Evolutionary conservation across 306 rosid species (phyloP).

Genomic region (Chamaecrista fasciculata): DNA sequence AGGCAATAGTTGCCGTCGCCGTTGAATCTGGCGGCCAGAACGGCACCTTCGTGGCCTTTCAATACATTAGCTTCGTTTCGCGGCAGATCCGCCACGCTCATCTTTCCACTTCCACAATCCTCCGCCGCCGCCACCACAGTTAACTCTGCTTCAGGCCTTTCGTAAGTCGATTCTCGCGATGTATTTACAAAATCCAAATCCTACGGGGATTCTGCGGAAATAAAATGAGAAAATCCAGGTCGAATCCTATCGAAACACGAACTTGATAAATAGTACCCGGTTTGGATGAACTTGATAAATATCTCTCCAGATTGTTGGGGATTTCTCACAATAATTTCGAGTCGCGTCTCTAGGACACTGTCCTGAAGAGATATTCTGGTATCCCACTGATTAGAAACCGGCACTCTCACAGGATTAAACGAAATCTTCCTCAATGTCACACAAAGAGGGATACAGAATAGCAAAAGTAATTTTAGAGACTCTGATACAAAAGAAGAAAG

Average conservation of each 20-base stretch:
- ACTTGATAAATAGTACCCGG: neutral
- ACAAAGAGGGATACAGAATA: too few species aligned
- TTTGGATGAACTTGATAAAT: neutral
- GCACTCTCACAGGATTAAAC: too few species aligned
- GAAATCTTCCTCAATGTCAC: too few species aligned
- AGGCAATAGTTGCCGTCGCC: conserved; percentile 70
- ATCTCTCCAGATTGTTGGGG: too few species aligned
- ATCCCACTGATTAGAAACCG: too few species aligned
- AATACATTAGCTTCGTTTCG: conserved; percentile 54
- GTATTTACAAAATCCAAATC: neutral
- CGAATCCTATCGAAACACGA: neutral
- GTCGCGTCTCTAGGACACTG: too few species aligned
- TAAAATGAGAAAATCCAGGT: neutral
- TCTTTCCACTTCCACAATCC: neutral
- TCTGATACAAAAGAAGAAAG: too few species aligned
- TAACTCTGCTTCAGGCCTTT: neutral
- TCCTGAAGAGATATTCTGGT: too few species aligned
- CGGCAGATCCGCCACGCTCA: conserved; percentile 45
- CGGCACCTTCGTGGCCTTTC: conserved; percentile 80
- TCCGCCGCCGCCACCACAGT: neutral
- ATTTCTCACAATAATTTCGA: too few species aligned
- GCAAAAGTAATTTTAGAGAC: too few species aligned
- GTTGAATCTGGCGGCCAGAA: conserved; percentile 76
- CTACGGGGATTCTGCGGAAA: neutral
- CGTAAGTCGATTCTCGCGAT: neutral